Percentiles rank a stretch among this genome's conserved stretches.
Evolutionary conservation across 257 asterid genomes (phyloP).

Genomic region (Scutellaria barbata): DNA sequence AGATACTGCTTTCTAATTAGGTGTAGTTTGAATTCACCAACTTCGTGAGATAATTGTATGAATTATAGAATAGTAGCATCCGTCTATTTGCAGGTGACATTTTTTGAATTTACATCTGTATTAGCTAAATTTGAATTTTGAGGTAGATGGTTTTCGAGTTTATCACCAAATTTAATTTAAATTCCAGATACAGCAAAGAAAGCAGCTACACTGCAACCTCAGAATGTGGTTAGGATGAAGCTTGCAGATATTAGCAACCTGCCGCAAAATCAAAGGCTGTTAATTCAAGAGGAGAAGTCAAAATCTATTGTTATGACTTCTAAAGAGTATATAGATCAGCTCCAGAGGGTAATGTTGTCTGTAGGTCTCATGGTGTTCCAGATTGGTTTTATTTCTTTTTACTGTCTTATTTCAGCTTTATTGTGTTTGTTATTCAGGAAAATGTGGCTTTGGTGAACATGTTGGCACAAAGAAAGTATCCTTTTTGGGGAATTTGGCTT

Average conservation of each 20-base stretch:
- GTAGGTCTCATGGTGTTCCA: conserved; percentile 11
- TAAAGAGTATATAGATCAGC: conserved; percentile 51
- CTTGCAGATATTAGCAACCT: conserved; percentile 76
- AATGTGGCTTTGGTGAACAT: conserved; percentile 57
- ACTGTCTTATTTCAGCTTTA: conserved; percentile 1
- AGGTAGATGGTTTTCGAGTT: not conserved
- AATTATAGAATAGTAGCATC: not conserved
- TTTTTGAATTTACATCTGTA: conserved; percentile 12
- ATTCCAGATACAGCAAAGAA: conserved; percentile 34
- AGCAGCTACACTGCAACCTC: conserved; percentile 35
- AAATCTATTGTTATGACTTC: conserved; percentile 38
- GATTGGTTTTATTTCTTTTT: conserved; percentile 12
- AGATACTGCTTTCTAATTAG: not conserved
- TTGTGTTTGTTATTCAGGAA: conserved; percentile 46
- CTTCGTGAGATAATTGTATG: not conserved
- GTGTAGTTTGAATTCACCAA: not conserved
- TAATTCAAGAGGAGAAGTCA: conserved; percentile 43
- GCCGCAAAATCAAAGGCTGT: conserved; percentile 46
- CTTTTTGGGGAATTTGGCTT: conserved; percentile 37
- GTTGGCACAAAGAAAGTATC: conserved; percentile 79
- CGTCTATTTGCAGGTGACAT: not conserved
- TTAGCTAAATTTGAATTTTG: not conserved
- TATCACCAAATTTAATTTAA: conserved; percentile 1
- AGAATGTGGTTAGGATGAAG: conserved; percentile 50
- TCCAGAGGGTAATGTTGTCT: conserved; percentile 50